phyloP scores from a whole-genome alignment of 768 basidiomycete genomes.

The Agrocybe chaxingu region DNA sequence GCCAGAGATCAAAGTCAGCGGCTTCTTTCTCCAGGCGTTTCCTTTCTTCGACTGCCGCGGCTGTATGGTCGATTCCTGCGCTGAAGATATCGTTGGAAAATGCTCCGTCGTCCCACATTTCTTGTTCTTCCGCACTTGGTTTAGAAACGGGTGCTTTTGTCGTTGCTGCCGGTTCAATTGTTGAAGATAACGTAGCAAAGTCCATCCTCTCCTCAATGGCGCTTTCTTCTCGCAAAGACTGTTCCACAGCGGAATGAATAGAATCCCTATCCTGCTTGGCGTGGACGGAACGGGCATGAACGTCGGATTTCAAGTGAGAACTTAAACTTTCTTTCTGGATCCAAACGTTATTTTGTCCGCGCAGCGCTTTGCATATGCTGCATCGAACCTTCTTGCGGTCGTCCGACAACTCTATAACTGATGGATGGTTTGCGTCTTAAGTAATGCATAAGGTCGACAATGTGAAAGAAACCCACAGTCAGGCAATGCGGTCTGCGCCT shows the following conservation, averaged over 20 bases:
- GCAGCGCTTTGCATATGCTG: no score
- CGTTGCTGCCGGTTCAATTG: background rate
- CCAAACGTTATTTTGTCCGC: no score
- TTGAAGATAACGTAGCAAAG: conserved; percentile 3
- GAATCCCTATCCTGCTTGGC: no score
- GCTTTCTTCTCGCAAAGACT: conserved; percentile 7
- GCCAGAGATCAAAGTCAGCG: conserved; percentile 1
- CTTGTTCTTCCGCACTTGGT: conserved; percentile 8
- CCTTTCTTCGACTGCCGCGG: conserved; percentile 11
- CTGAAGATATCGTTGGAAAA: conserved; percentile 6
- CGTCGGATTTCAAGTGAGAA: no score
- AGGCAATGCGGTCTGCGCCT: conserved; percentile 1
- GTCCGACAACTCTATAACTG: conserved; percentile 3
- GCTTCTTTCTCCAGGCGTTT: conserved; percentile 1
- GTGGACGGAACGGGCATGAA: no score
- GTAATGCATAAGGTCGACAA: background rate
- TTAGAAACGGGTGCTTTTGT: conserved; percentile 1
- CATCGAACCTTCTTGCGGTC: no score
- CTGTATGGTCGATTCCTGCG: conserved; percentile 12
- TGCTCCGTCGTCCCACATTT: conserved; percentile 6
- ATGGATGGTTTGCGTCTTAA: background rate
- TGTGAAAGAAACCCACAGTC: conserved; percentile 1
- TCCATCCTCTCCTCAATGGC: conserved; percentile 8
- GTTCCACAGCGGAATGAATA: conserved; percentile 1
- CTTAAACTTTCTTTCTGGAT: no score